A percentile compares a stretch with the other conserved stretches of the same genome.
Evolutionary conservation across 1,139 yeast species (phyloP).

Genomic region (Ogataea hybrid): DNA sequence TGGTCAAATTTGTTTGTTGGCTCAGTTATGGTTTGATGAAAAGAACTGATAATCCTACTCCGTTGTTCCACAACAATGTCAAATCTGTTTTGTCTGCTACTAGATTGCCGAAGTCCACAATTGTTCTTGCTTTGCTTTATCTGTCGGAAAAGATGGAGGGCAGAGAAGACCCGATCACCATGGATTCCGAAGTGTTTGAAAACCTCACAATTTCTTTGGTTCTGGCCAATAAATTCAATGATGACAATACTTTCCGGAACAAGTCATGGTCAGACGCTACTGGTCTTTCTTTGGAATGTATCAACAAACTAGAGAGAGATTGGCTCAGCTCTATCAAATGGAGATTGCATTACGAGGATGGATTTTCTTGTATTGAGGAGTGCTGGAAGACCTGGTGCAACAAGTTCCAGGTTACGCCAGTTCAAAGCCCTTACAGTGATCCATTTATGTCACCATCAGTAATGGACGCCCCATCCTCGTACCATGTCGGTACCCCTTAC

Average conservation of each 20-base stretch:
- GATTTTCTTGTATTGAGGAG: slow-evolving; percentile 31
- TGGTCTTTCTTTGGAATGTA: slow-evolving; percentile 58
- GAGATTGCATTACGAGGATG: slow-evolving; percentile 40
- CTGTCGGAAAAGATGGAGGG: slow-evolving; percentile 44
- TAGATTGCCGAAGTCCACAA: slow-evolving; percentile 78
- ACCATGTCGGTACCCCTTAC: slow-evolving; percentile 9
- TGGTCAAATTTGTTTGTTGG: slow-evolving; percentile 64
- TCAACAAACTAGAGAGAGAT: slow-evolving; percentile 66
- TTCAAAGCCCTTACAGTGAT: slow-evolving; percentile 10
- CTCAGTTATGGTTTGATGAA: slow-evolving; percentile 31
- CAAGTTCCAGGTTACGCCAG: slow-evolving; percentile 25
- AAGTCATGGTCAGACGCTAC: slow-evolving; percentile 96
- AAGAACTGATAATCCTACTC: slow-evolving; percentile 43
- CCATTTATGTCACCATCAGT: slow-evolving; percentile 11
- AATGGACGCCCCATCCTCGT: slow-evolving; percentile 8
- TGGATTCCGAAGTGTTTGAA: slow-evolving; percentile 51
- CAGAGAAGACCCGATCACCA: slow-evolving; percentile 29
- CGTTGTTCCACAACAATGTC: slow-evolving; percentile 58
- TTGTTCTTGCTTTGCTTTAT: slow-evolving; percentile 76
- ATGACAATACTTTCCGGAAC: slow-evolving; percentile 94
- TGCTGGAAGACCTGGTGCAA: slow-evolving; percentile 36
- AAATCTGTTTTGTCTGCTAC: slow-evolving; percentile 83
- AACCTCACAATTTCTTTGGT: slow-evolving; percentile 69
- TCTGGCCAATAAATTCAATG: slow-evolving; percentile 90
- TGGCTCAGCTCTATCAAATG: slow-evolving; percentile 60